A percentile compares a stretch with the other conserved stretches of the same genome.
Evolutionary conservation across 768 basidiomycete genomes (phyloP).

Genomic region (Suillus sp.): DNA sequence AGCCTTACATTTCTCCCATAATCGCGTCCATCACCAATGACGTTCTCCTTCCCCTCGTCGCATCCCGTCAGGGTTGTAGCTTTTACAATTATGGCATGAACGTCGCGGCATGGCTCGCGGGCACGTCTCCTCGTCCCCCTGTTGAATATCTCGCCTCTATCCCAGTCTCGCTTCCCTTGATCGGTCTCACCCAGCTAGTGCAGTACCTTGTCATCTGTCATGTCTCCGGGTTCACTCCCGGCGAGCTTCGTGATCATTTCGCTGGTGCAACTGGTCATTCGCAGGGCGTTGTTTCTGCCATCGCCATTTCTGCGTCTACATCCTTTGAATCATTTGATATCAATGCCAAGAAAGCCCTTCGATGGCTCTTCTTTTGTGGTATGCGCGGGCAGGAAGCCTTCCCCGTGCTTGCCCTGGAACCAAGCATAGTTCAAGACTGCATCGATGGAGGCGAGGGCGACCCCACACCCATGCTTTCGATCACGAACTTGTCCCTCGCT

Average conservation of each 20-base stretch:
- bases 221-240: conserved; percentile 74
- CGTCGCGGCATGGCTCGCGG: conserved; percentile 81
- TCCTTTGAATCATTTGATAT: conserved; percentile 71
- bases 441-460: conserved; percentile 91
- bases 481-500: conserved; percentile 77
- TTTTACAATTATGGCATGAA: conserved; percentile 84
- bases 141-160: conserved; percentile 88
- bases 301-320: conserved; percentile 79
- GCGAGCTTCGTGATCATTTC: conserved; percentile 73
- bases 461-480: conserved; percentile 91
- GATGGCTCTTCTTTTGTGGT: conserved; percentile 92
- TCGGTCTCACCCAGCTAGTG: conserved; percentile 92
- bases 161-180: conserved; percentile 92
- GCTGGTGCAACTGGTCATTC: conserved; percentile 95
- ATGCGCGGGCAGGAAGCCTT: conserved; percentile 93
- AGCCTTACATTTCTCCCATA: conserved; percentile 79
- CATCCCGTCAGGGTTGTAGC: conserved; percentile 52
- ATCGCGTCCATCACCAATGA: conserved; percentile 61
- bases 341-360: conserved; percentile 83
- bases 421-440: conserved; percentile 82
- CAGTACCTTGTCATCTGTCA: conserved; percentile 87
- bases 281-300: conserved; percentile 95
- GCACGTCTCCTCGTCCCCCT: conserved; percentile 69
- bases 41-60: conserved; percentile 71
- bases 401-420: conserved; percentile 89